phyloP scores from a whole-genome alignment of 495 filamentous ascomycete species.

The Hyaloscypha bicolor region DNA sequence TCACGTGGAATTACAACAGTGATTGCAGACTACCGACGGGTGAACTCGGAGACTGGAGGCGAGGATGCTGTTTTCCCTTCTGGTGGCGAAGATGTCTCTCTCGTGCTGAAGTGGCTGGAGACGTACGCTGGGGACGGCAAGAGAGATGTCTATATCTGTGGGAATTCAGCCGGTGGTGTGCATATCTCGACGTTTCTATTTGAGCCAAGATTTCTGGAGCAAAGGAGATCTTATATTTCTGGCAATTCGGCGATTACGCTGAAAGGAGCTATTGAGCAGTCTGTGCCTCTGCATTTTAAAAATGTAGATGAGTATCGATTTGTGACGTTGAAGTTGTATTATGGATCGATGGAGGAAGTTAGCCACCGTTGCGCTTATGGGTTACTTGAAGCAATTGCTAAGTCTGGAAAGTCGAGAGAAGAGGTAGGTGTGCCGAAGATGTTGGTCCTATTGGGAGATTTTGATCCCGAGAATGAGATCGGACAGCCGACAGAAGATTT shows the following conservation, averaged over 20 bases:
- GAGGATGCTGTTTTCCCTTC: constrained; percentile 23
- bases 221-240: constrained; percentile 29
- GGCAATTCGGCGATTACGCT: constrained; percentile 34
- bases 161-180: constrained; percentile 48
- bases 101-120: constrained; percentile 42
- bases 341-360: constrained; percentile 33
- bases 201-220: constrained; percentile 31
- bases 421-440: constrained; percentile 28
- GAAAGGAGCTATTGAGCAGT: constrained; percentile 38
- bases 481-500: constrained; percentile 31
- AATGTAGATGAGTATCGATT: constrained; percentile 16
- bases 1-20: constrained; percentile 39
- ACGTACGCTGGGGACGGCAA: constrained; percentile 28
- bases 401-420: constrained; percentile 29
- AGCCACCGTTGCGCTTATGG: constrained; percentile 35
- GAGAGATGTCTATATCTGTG: constrained; percentile 42
- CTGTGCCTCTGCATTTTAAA: constrained; percentile 43
- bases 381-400: constrained; percentile 33
- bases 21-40: constrained; percentile 44
- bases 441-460: constrained; percentile 37
- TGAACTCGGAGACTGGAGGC: constrained; percentile 28
- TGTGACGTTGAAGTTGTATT: constrained; percentile 36
- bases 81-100: constrained; percentile 37
- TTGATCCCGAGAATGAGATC: constrained; percentile 43
- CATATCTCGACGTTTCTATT: constrained; percentile 44